These are phyloP conservation scores for Glycine latifolia DNA, from an alignment of 306 rosid species.

Conservation along the genomic window DNA sequence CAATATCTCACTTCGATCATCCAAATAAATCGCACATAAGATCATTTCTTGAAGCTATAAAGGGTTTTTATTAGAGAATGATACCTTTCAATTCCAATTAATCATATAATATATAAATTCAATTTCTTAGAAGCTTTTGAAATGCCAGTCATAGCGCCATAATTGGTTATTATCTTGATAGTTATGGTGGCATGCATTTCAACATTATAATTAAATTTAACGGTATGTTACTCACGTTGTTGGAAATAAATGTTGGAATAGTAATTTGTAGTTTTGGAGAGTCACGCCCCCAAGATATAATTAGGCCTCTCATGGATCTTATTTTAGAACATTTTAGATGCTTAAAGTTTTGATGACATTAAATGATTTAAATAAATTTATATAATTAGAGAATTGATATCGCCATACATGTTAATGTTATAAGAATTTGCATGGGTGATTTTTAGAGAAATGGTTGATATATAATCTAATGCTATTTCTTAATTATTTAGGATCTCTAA, in stretches of 20 bases:
- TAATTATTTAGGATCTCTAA: too few relatives aligned
- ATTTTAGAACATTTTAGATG: not conserved
- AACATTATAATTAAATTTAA: too few relatives aligned
- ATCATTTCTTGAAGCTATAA: too few relatives aligned
- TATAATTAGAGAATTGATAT: not conserved
- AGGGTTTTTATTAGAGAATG: too few relatives aligned
- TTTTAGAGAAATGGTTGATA: too few relatives aligned
- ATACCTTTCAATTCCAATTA: not conserved
- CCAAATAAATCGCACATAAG: not conserved
- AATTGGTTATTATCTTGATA: too few relatives aligned
- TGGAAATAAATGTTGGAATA: not conserved
- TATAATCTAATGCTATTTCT: not conserved
- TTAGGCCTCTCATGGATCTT: too few relatives aligned
- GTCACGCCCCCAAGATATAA: too few relatives aligned
- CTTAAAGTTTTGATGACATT: not conserved
- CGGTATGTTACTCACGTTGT: not conserved
- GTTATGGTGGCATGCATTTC: too few relatives aligned
- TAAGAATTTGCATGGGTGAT: not conserved
- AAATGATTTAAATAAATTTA: not conserved
- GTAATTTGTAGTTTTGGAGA: too few relatives aligned
- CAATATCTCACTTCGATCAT: not conserved
- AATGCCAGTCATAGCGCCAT: too few relatives aligned
- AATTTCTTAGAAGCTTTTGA: not conserved
- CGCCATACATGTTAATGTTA: not conserved
- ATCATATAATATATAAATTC: too few relatives aligned